These are phyloP conservation scores for Colletotrichum tabaci DNA, from an alignment of 2,329 filamentous ascomycete genomes.

Conservation along the genomic window DNA sequence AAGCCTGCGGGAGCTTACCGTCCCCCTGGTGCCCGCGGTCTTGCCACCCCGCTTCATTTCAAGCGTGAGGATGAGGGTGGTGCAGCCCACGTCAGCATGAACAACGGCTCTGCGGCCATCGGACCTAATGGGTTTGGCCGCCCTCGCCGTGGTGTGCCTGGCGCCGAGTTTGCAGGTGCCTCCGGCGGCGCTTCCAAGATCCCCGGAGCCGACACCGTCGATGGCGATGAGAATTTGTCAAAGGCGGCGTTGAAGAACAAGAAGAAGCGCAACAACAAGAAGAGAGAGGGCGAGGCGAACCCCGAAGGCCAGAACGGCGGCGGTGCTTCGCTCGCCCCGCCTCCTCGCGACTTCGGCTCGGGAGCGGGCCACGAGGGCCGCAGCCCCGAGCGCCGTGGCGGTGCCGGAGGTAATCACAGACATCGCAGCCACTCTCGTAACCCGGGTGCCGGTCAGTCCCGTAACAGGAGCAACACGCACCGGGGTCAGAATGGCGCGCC, in stretches of 20 bases:
- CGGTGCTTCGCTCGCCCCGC: slow-evolving; percentile 64
- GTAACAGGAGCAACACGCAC: slow-evolving; percentile 67
- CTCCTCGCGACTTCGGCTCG: slow-evolving; percentile 50
- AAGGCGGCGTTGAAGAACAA: slow-evolving; percentile 96
- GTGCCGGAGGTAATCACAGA: slow-evolving; percentile 51
- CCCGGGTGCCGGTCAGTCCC: slow-evolving; percentile 62
- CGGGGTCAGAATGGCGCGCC: slow-evolving; percentile 52
- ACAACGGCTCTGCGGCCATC: slow-evolving; percentile 80
- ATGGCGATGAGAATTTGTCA: slow-evolving; percentile 81
- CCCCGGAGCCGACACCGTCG: slow-evolving; percentile 74
- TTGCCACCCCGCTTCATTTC: slow-evolving; percentile 91
- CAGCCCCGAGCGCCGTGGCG: slow-evolving; percentile 77
- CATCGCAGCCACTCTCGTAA: slow-evolving; percentile 71
- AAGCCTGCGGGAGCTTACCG: slow-evolving; percentile 98
- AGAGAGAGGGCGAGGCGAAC: slow-evolving; percentile 84
- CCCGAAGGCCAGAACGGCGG: slow-evolving; percentile 60
- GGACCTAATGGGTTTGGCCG: slow-evolving; percentile 85
- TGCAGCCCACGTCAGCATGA: slow-evolving; percentile 85
- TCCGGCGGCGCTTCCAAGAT: slow-evolving; percentile 78
- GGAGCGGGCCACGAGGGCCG: slow-evolving; percentile 62
- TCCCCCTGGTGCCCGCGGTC: slow-evolving; percentile 92
- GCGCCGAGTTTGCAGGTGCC: slow-evolving; percentile 81
- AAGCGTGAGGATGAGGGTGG: slow-evolving; percentile 98
- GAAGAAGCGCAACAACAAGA: slow-evolving; percentile 96
- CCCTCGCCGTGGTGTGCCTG: slow-evolving; percentile 84